phyloP scores from a whole-genome alignment of 768 basidiomycete species.

The Leccinellum albellum region DNA sequence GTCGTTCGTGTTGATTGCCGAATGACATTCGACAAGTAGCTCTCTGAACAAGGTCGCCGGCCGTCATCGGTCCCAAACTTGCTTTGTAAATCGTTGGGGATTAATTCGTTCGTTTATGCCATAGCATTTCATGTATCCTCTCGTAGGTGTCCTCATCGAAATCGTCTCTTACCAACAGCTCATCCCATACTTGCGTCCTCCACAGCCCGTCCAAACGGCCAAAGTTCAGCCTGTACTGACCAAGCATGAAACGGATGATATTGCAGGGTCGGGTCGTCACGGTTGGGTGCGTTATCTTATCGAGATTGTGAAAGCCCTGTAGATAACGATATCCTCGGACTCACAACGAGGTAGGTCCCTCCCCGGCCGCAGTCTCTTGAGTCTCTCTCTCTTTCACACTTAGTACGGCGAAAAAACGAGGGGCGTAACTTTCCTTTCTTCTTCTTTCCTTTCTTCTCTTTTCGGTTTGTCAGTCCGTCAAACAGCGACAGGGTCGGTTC shows the following conservation, averaged over 20 bases:
- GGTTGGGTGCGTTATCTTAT: neutral
- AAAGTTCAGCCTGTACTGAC: too few species aligned
- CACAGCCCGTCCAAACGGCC: neutral
- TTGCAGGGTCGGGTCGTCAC: neutral
- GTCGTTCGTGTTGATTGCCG: neutral
- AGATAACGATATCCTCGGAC: neutral
- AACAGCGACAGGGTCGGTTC: neutral
- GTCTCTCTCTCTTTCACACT: too few species aligned
- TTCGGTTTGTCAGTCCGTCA: neutral
- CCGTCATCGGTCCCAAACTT: neutral
- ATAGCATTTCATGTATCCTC: too few species aligned
- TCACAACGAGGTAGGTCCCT: neutral
- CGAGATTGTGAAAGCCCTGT: neutral
- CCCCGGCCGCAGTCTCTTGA: neutral
- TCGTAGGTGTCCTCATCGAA: too few species aligned
- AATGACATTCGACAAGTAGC: neutral
- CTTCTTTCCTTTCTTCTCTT: neutral
- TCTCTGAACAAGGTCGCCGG: neutral
- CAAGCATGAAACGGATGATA: neutral
- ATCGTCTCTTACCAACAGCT: neutral
- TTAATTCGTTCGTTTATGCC: neutral
- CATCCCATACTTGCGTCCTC: neutral
- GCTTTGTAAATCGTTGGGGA: neutral
- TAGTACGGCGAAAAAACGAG: neutral
- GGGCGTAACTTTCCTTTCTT: neutral